Conservation (phyloP, 805 yeast species). For the Metschnikowia orientalis region DNA sequence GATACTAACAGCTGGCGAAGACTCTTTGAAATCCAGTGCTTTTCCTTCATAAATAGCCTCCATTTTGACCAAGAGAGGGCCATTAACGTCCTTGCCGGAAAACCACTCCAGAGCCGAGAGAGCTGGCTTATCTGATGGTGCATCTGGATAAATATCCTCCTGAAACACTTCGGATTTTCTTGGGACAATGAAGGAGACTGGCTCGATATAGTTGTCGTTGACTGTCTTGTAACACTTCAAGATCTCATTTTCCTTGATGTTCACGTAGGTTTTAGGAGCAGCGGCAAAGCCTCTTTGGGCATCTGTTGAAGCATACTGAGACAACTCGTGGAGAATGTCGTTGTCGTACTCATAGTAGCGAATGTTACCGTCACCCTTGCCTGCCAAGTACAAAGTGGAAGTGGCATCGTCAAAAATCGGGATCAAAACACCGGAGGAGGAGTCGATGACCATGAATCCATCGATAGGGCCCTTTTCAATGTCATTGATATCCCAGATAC, state of each 20-base stretch:
- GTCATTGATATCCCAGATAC: constrained; percentile 82
- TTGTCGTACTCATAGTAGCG: constrained; percentile 87
- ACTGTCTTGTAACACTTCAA: constrained; percentile 82
- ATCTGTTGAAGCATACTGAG: constrained; percentile 85
- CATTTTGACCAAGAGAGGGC: constrained; percentile 77
- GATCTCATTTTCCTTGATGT: constrained; percentile 79
- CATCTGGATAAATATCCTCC: constrained; percentile 87
- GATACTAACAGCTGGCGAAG: constrained; percentile 32
- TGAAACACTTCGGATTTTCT: constrained; percentile 92
- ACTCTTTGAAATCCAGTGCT: constrained; percentile 44
- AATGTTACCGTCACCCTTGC: constrained; percentile 97
- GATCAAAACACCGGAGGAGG: constrained; percentile 89
- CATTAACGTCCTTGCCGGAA: constrained; percentile 71
- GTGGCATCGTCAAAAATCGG: constrained; percentile 85
- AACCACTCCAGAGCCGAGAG: constrained; percentile 75
- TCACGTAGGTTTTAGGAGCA: constrained; percentile 78
- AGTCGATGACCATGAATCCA: constrained; percentile 80
- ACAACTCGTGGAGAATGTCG: constrained; percentile 75
- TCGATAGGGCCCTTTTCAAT: constrained; percentile 81
- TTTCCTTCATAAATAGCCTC: constrained; percentile 75
- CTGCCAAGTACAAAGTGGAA: constrained; percentile 80
- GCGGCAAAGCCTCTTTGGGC: constrained; percentile 96
- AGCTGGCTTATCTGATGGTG: constrained; percentile 78
- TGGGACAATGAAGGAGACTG: constrained; percentile 89
- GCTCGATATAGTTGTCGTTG: constrained; percentile 79